A percentile compares a stretch with the other conserved stretches of the same genome.
Evolutionary conservation across 2,329 filamentous ascomycete species (phyloP).

Genomic region (Phoma sp.): DNA sequence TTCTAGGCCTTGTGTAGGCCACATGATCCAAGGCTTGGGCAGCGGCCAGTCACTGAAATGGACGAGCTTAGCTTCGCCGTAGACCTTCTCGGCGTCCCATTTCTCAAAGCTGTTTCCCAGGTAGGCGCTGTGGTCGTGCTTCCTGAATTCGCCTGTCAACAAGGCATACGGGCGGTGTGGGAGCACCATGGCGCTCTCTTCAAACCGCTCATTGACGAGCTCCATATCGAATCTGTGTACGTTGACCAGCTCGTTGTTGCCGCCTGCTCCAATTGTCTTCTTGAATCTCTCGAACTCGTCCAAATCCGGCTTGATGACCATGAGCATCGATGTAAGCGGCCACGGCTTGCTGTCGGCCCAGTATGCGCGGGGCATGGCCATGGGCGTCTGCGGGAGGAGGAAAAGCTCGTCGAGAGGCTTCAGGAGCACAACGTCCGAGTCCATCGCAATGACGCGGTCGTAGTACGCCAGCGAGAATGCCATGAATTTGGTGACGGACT

Average conservation of each 20-base stretch:
- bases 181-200: slow-evolving; percentile 65
- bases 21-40: slow-evolving; percentile 69
- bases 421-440: slow-evolving; percentile 71
- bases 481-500: slow-evolving; percentile 71
- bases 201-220: slow-evolving; percentile 69
- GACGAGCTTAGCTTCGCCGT: slow-evolving; percentile 69
- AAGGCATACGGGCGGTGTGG: slow-evolving; percentile 70
- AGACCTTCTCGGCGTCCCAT: slow-evolving; percentile 66
- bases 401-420: slow-evolving; percentile 75
- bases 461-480: slow-evolving; percentile 74
- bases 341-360: slow-evolving; percentile 66
- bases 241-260: slow-evolving; percentile 35
- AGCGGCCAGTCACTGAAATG: slow-evolving; percentile 78
- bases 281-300: slow-evolving; percentile 57
- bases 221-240: slow-evolving; percentile 69
- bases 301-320: slow-evolving; percentile 67
- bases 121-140: slow-evolving; percentile 60
- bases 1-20: slow-evolving; percentile 49
- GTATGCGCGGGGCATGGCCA: slow-evolving; percentile 76
- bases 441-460: slow-evolving; percentile 63
- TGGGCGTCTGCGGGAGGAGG: slow-evolving; percentile 65
- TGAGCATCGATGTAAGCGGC: slow-evolving; percentile 66
- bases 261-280: slow-evolving; percentile 36
- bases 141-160: slow-evolving; percentile 68
- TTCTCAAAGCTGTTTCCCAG: slow-evolving; percentile 60